Base-by-base conservation (phyloP, 2,329 filamentous ascomycete species). In the Phoma sp. region DNA sequence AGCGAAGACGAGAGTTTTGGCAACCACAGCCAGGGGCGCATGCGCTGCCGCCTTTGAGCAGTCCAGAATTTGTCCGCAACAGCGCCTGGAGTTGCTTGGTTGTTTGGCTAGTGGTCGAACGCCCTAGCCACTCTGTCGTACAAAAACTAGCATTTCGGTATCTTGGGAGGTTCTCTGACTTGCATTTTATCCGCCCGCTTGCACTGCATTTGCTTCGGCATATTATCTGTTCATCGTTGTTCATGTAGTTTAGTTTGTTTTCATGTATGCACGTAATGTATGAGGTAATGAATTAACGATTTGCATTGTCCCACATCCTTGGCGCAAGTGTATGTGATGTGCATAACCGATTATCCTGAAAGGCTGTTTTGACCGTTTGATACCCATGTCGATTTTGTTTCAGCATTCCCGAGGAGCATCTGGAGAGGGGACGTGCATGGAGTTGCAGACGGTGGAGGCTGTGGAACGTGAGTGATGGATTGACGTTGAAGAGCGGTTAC, bases 171-270 rank as follows among this genome's bases (percentile, higher is more conserved):
- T 55, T 57, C 40, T 47, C 47, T 52, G 40, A 47, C 53, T 38
- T 49, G 51, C 55, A 56, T 40, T 61, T 56, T 32, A 18, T 18
- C 18, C 18, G 18, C 32, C 36, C 27, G 53, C 46, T 58, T 40
- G 44, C 52, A 57, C 51, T 59, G 51, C 51, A 48, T 48, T 39
- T 54, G 46, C 57, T 47, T 62, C 44, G 51, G 57, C 51, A 59
- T 55, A 30, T 42, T 55, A 58, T 61, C 52, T 64, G 62, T 55
- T 54, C 47, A 30, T 46, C 42, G 41, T 45, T 58, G 37, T 64
- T 58, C 60, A 57, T 69, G 64, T 68, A 68, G 24, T 63, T 48
- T 69, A 66, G 55, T 52, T 57, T 55, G 38, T 56, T 55, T 46
- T 46, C 44, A 50, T 59, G 47, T 57, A 49, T 55, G 48, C 53